Evolutionary conservation across 257 asterid species (phyloP).

Genomic region (Jaltomata sinuosa): DNA sequence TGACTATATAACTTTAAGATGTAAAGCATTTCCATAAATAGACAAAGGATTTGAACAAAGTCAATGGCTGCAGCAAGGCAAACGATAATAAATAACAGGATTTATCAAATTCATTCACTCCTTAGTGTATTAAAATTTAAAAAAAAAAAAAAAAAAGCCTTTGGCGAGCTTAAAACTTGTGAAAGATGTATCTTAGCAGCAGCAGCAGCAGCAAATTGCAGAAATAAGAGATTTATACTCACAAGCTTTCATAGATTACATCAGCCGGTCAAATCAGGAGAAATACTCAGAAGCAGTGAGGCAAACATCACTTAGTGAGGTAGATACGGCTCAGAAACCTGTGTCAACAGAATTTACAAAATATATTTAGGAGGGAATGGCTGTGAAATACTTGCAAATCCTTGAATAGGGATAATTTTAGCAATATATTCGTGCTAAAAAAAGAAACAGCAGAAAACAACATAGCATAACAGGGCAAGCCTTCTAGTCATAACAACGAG

Average conservation of each 20-base stretch:
- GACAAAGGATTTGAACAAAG: not conserved
- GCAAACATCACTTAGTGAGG: constrained; percentile 39
- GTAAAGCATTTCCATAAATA: not conserved
- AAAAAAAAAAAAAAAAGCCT: not conserved
- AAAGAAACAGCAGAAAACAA: not conserved
- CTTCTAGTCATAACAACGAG: not conserved
- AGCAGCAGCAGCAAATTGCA: not conserved
- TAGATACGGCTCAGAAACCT: constrained; percentile 2
- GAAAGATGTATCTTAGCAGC: not conserved
- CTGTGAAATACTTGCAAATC: not conserved
- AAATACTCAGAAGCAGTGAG: constrained; percentile 43
- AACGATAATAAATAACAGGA: not conserved
- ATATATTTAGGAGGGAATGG: not conserved
- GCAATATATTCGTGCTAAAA: not conserved
- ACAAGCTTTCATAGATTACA: constrained; percentile 41
- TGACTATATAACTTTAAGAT: not conserved
- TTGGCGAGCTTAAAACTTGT: not conserved
- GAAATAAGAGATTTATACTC: constrained; percentile 10
- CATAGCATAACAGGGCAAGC: not conserved
- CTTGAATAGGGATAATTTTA: not conserved
- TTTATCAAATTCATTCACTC: not conserved
- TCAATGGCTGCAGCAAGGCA: not conserved
- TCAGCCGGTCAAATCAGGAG: constrained; percentile 40
- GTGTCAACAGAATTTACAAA: not conserved
- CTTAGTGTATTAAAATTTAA: not conserved